Percentiles rank a stretch among this genome's conserved stretches.
phyloP scores from a whole-genome alignment of 2,329 filamentous ascomycete genomes.

The Penicillium vulpinum region DNA sequence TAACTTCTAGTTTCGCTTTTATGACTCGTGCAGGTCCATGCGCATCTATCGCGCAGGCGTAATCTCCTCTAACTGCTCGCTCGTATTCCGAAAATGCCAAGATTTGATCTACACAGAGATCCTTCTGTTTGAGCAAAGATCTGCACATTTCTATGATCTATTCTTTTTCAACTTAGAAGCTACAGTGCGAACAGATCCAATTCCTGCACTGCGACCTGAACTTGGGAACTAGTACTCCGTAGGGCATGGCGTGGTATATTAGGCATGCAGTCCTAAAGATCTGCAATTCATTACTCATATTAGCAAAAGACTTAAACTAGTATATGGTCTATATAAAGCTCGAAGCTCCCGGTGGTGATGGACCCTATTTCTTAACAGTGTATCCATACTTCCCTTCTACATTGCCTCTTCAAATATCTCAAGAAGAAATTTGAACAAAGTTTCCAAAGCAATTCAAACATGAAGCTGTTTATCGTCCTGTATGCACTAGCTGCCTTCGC shows the following conservation, averaged over 20 bases:
- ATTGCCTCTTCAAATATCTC: background rate
- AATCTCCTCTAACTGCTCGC: background rate
- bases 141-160: background rate
- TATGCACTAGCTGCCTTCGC: slow-evolving; percentile 1
- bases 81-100: background rate
- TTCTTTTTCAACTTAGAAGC: background rate
- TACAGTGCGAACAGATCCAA: background rate
- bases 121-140: background rate
- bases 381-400: background rate
- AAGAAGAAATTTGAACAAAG: background rate
- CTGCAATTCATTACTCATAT: too few species aligned
- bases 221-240: too few species aligned
- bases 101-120: background rate
- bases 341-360: background rate
- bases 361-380: background rate
- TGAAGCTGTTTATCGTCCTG: slow-evolving; percentile 3
- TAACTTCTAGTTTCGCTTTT: background rate
- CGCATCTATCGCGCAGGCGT: background rate
- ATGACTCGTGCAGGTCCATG: background rate
- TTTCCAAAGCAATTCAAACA: background rate
- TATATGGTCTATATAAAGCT: background rate
- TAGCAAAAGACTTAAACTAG: background rate
- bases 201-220: background rate
- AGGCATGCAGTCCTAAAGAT: too few species aligned
- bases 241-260: too few species aligned